Evolutionary conservation across 2,329 filamentous ascomycete species (phyloP), one percentile per base, ranked within the genome.

Genomic region (Cercospora sesami): DNA sequence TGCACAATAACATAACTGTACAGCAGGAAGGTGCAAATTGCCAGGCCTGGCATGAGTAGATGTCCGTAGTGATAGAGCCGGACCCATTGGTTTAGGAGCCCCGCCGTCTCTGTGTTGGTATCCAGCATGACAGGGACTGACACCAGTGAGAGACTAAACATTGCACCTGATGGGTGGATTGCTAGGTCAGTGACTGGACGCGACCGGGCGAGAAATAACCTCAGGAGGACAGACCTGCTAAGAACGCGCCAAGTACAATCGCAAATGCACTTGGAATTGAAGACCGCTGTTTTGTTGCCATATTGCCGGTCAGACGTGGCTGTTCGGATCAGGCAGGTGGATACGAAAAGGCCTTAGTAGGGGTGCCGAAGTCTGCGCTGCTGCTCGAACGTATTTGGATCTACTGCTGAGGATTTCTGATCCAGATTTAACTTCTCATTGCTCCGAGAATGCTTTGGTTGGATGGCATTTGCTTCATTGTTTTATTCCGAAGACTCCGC

Each of bases 41-140:
- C 48, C 21, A 53, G 18, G 6, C 18, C 48, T 21, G 48, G 48
- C 48, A 53, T 53, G 21, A 53, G 48, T 8, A 53, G 8, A 28
- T 53, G 48, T 21, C 48, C 48, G 23, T 53, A 53, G 48, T 53
- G 48, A 26, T 53, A 53, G 48, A 53, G 48, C 6, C 48, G 48
- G 14, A 53, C 48, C 48, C 48, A 53, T 28, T 53, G 48, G 12
- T 8, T 53, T 9, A 53, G 14, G 18, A 65, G 51, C 14, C 4
- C 51, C 8, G 14, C 55, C 16, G 63, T 26, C 55, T 48, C 51
- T 6, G 33, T 48, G n/a, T 65, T 60, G 53, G 63, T 65, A 23
- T 65, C 53, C 31, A 65, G 39, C 30, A 65, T 39, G 51, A 65
- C 63, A 9, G 63, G 63, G 23, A 65, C 58, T 57, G 58, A 48